Evolutionary conservation across 257 asterid species (phyloP).

Genomic region (Lycium ferocissimum): DNA sequence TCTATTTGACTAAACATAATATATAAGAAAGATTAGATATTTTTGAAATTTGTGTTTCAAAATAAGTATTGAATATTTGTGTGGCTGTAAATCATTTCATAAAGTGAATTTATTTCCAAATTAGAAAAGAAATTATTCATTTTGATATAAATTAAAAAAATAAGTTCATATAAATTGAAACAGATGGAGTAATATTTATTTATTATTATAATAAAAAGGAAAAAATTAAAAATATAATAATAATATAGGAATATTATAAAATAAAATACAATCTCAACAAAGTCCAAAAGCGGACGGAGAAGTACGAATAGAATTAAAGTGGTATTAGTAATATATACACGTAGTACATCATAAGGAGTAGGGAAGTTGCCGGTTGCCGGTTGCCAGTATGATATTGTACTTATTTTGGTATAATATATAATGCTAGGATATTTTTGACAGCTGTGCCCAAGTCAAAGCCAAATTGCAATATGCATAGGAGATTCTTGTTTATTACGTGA

Average conservation of each 20-base stretch:
- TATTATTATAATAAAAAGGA: not conserved
- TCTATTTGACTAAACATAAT: too few species aligned
- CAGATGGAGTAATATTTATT: too few species aligned
- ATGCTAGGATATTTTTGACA: slow-evolving; percentile 19
- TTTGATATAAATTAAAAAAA: too few species aligned
- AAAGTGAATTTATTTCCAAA: too few species aligned
- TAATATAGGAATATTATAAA: not conserved
- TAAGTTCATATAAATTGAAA: too few species aligned
- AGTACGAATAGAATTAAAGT: slow-evolving; percentile 3
- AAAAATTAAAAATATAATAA: not conserved
- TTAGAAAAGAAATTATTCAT: too few species aligned
- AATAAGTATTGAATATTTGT: too few species aligned
- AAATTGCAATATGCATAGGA: not conserved
- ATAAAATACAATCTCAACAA: slow-evolving; percentile 17
- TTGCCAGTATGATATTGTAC: slow-evolving; percentile 3
- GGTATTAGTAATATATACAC: not conserved
- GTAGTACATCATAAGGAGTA: not conserved
- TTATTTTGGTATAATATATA: not conserved
- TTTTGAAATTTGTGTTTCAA: too few species aligned
- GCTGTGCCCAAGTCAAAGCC: slow-evolving; percentile 10
- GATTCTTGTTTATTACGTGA: not conserved
- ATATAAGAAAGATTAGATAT: too few species aligned
- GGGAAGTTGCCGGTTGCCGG: not conserved
- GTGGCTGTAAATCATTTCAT: too few species aligned
- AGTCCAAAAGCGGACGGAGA: slow-evolving; percentile 14